Evolutionary conservation across 2,329 filamentous ascomycete species (phyloP).

Genomic region (Neurospora sp.): DNA sequence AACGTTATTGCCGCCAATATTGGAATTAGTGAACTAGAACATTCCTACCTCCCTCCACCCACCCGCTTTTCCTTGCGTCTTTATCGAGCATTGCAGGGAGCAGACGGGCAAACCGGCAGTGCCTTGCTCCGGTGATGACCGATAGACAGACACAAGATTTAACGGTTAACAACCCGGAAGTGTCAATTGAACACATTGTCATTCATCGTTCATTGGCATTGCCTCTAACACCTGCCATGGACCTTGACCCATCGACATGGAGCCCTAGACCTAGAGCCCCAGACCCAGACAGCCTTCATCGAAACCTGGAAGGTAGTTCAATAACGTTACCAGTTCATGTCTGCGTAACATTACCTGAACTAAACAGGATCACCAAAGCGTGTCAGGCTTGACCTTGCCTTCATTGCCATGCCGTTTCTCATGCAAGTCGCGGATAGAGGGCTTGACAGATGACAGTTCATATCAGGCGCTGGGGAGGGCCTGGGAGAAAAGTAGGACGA

Average conservation of each 20-base stretch:
- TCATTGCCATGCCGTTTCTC: background rate
- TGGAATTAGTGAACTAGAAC: background rate
- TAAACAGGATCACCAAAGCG: background rate
- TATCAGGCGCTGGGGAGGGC: background rate
- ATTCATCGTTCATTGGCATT: too few species aligned
- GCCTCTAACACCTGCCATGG: background rate
- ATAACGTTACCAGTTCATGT: background rate
- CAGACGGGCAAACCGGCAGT: background rate
- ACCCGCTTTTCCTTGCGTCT: background rate
- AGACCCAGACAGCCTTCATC: background rate
- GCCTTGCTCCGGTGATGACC: background rate
- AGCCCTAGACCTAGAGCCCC: background rate
- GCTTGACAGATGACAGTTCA: background rate
- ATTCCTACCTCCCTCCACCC: background rate
- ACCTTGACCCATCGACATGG: background rate
- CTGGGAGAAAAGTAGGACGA: background rate
- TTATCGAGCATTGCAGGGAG: background rate
- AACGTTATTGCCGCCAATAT: too few species aligned
- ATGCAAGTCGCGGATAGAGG: background rate
- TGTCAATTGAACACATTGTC: too few species aligned
- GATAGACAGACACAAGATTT: background rate
- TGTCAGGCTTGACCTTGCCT: background rate
- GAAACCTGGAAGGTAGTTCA: background rate
- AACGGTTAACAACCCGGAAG: background rate
- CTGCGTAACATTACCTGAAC: background rate